phyloP scores from a whole-genome alignment of 495 filamentous ascomycete species.

The Hyaloscypha bicolor region DNA sequence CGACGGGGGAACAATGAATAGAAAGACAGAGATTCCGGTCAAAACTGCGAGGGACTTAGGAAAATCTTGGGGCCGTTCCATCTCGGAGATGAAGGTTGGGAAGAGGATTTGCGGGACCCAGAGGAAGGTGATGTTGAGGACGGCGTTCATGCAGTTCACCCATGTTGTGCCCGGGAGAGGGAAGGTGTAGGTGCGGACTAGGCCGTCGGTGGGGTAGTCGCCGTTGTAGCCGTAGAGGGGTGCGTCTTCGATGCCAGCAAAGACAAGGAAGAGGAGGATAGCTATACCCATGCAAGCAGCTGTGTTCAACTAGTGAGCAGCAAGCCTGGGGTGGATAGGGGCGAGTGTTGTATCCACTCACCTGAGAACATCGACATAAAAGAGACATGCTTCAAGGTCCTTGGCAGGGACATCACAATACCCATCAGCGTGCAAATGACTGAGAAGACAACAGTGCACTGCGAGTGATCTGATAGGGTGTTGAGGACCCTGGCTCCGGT shows the following conservation, averaged over 20 bases:
- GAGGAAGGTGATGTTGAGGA: conserved; percentile 48
- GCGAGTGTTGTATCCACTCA: not conserved
- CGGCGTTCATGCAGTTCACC: conserved; percentile 50
- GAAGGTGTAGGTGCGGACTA: conserved; percentile 48
- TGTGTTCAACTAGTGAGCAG: conserved; percentile 8
- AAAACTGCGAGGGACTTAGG: conserved; percentile 55
- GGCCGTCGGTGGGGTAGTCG: conserved; percentile 42
- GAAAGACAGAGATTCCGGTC: conserved; percentile 47
- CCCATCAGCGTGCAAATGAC: conserved; percentile 34
- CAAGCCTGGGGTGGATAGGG: not conserved
- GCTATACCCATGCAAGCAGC: conserved; percentile 48
- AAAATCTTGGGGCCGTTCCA: conserved; percentile 58
- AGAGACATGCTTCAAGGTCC: conserved; percentile 46
- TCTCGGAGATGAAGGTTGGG: conserved; percentile 60
- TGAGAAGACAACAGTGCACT: conserved; percentile 50
- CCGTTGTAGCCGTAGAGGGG: conserved; percentile 39
- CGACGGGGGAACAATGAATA: conserved; percentile 56
- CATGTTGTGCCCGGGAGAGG: conserved; percentile 47
- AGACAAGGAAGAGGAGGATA: conserved; percentile 49
- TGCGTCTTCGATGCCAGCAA: conserved; percentile 45
- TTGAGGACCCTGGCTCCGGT: conserved; percentile 54
- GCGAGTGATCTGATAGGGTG: conserved; percentile 49
- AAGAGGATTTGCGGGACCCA: conserved; percentile 57
- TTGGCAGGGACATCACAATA: conserved; percentile 44
- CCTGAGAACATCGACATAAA: conserved; percentile 50